phyloP scores from a whole-genome alignment of 2,329 filamentous ascomycete species.

The Fusarium robinianum region DNA sequence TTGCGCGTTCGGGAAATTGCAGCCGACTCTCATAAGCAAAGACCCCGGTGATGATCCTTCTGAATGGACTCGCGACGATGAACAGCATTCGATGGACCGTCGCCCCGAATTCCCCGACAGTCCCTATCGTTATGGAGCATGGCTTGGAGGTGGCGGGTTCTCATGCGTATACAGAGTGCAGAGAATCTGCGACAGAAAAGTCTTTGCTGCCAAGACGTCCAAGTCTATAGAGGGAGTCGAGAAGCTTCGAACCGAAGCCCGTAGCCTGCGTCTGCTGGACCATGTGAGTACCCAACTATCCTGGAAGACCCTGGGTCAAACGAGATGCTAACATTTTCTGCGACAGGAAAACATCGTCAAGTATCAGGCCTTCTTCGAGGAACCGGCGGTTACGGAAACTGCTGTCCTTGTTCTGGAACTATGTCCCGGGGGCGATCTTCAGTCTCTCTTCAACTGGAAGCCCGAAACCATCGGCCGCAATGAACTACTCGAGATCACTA shows the following conservation, averaged over 20 bases:
- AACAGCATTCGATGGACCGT: slow-evolving; percentile 10
- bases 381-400: slow-evolving; percentile 12
- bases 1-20: no score
- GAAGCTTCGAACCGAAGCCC: slow-evolving; percentile 35
- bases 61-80: slow-evolving; percentile 31
- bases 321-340: background rate
- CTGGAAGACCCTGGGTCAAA: background rate
- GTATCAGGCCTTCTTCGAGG: slow-evolving; percentile 37
- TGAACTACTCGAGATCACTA: slow-evolving; percentile 28
- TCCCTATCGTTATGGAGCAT: slow-evolving; percentile 32
- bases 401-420: slow-evolving; percentile 41
- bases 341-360: slow-evolving; percentile 37
- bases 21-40: no score
- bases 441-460: slow-evolving; percentile 33
- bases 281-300: slow-evolving; percentile 33
- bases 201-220: slow-evolving; percentile 40
- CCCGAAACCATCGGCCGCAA: slow-evolving; percentile 19
- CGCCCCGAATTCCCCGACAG: slow-evolving; percentile 18
- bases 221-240: slow-evolving; percentile 7
- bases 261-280: slow-evolving; percentile 23
- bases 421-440: slow-evolving; percentile 36
- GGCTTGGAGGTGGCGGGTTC: slow-evolving; percentile 38
- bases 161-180: slow-evolving; percentile 38
- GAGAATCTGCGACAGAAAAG: slow-evolving; percentile 27
- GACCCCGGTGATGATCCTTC: background rate